phyloP scores from a whole-genome alignment of 2,329 filamentous ascomycete species.

The Penicillium freii region DNA sequence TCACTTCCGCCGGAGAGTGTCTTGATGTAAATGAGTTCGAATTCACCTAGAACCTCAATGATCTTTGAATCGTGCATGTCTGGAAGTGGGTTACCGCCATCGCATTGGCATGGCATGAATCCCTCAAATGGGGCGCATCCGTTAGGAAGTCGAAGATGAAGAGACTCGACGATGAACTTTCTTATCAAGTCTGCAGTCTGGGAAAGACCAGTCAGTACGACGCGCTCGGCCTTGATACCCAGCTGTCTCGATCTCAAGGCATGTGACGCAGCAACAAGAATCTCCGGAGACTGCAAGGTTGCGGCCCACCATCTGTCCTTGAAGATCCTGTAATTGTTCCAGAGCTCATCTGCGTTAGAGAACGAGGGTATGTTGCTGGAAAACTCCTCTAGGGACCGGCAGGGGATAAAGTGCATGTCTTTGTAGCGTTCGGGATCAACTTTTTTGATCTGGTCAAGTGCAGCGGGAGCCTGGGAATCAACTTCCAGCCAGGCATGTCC shows the following conservation, averaged over 20 bases:
- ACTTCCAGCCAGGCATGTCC: conserved; percentile 4
- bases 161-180: conserved; percentile 2
- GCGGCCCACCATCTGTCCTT: conserved; percentile 1
- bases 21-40: background rate
- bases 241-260: background rate
- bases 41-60: conserved; percentile 2
- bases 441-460: conserved; percentile 1
- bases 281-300: conserved; percentile 2
- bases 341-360: background rate
- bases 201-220: background rate
- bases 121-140: conserved; percentile 1
- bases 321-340: background rate
- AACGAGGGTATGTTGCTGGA: background rate
- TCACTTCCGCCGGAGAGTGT: background rate
- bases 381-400: background rate
- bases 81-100: background rate
- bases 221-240: background rate
- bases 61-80: background rate
- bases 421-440: conserved; percentile 1
- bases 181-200: conserved; percentile 2
- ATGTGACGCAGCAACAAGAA: conserved; percentile 1
- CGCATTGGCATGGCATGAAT: conserved; percentile 3
- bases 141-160: background rate
- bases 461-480: conserved; percentile 3
- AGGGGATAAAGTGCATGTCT: background rate